These are phyloP conservation scores for Retiboletus fuscus DNA, from an alignment of 1,284 basidiomycete genomes.

Conservation along the genomic window DNA sequence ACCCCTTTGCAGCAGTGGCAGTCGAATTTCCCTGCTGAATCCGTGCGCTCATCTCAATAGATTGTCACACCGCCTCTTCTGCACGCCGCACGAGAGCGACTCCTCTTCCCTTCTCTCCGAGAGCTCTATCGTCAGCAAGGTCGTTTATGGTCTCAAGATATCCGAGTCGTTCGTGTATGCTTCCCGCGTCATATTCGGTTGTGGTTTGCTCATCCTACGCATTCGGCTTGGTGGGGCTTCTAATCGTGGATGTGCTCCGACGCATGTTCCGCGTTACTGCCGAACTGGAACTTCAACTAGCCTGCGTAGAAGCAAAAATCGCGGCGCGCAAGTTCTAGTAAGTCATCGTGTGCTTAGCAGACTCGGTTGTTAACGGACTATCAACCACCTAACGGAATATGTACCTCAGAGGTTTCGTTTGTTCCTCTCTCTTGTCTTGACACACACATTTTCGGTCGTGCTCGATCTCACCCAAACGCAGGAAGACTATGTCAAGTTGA, in stretches of 20 bases:
- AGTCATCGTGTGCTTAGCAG: conserved; percentile 44
- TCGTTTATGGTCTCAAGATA: conserved; percentile 89
- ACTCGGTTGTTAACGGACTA: background rate
- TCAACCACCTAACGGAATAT: conserved; percentile 80
- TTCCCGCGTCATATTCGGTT: background rate
- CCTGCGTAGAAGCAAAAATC: no score
- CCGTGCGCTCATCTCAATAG: conserved; percentile 5
- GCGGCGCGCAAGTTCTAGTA: conserved; percentile 67
- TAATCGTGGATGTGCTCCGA: conserved; percentile 92
- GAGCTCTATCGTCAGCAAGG: conserved; percentile 74
- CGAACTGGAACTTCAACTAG: conserved; percentile 81
- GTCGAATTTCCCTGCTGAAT: conserved; percentile 19
- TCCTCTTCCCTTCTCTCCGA: conserved; percentile 82
- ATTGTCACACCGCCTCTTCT: conserved; percentile 85
- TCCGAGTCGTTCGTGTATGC: conserved; percentile 46
- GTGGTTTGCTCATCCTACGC: background rate
- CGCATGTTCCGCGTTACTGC: conserved; percentile 90
- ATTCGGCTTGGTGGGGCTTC: conserved; percentile 84
- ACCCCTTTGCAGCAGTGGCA: conserved; percentile 79
- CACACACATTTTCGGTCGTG: conserved; percentile 91
- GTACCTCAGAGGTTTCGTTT: conserved; percentile 92
- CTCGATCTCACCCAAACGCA: conserved; percentile 92
- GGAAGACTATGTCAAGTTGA: conserved; percentile 87
- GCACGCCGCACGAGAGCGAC: conserved; percentile 73
- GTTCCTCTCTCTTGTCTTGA: conserved; percentile 93